phyloP scores from a whole-genome alignment of 441 rosid genomes.

The Gossypium davidsonii region DNA sequence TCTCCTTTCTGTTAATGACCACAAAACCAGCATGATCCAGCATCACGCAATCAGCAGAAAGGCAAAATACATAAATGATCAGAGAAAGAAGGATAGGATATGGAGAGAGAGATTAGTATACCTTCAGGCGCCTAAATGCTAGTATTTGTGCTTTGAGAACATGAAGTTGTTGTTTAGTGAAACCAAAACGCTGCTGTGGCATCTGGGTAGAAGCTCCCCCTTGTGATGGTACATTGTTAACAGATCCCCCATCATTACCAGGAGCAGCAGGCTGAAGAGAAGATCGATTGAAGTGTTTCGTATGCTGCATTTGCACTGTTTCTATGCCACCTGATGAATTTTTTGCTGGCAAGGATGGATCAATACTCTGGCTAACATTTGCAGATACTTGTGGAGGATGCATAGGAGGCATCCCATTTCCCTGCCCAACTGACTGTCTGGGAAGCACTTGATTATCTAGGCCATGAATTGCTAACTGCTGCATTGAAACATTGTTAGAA shows the following conservation, averaged over 20 bases:
- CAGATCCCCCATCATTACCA: conserved; percentile 38
- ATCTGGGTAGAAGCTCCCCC: conserved; percentile 51
- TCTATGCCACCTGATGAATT: conserved; percentile 42
- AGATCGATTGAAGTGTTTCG: conserved; percentile 59
- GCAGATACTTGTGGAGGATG: conserved; percentile 60
- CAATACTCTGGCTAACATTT: conserved; percentile 41
- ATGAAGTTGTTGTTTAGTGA: conserved; percentile 92
- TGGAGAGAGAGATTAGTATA: conserved; percentile 23
- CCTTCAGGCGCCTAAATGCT: conserved; percentile 96
- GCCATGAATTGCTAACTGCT: conserved; percentile 55
- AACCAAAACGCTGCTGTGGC: conserved; percentile 54
- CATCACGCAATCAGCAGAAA: not conserved
- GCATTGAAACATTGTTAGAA: conserved; percentile 41
- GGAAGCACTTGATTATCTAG: conserved; percentile 63
- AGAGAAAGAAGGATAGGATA: not conserved
- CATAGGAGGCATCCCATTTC: conserved; percentile 72
- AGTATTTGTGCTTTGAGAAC: conserved; percentile 98
- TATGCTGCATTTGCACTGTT: conserved; percentile 54
- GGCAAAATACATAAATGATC: not conserved
- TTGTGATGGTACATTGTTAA: conserved; percentile 36
- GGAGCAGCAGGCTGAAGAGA: conserved; percentile 49
- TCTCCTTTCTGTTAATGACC: conserved; percentile 79
- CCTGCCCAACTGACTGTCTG: conserved; percentile 44
- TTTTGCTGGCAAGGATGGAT: conserved; percentile 55
- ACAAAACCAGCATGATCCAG: conserved; percentile 14